Conservation (phyloP, 106 monocot genomes). For the Hemerocallis citrina region DNA sequence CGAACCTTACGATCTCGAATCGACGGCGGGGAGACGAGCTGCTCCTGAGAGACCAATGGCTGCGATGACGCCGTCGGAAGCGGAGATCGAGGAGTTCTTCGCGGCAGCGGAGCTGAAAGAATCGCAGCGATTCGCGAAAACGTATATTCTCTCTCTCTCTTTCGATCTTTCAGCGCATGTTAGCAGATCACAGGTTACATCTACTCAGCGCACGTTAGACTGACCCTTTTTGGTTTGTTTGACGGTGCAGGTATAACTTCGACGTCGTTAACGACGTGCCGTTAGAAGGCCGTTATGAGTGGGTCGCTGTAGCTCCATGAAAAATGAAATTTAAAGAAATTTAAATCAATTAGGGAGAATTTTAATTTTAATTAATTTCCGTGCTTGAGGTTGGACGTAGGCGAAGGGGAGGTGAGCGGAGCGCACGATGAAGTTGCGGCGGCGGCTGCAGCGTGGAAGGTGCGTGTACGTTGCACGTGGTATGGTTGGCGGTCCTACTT, state of each 20-base stretch:
- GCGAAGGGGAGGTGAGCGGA: background rate
- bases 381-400: background rate
- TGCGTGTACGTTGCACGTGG: background rate
- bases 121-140: conserved; percentile 39
- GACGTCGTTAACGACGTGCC: conserved; percentile 61
- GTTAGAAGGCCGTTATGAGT: conserved; percentile 64
- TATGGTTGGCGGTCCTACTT: background rate
- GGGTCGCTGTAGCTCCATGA: conserved; percentile 42
- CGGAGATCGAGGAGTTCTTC: conserved; percentile 80
- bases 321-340: too few relatives aligned
- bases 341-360: too few relatives aligned
- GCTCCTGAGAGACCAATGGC: background rate
- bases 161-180: background rate
- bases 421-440: too few relatives aligned
- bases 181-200: background rate
- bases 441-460: background rate
- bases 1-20: background rate
- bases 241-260: conserved; percentile 61
- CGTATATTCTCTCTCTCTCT: conserved; percentile 22
- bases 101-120: conserved; percentile 35
- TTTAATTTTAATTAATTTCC: too few relatives aligned
- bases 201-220: background rate
- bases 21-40: conserved; percentile 2
- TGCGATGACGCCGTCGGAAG: conserved; percentile 25
- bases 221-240: background rate